phyloP scores from a whole-genome alignment of 176 grass and related monocot species.

The Aegilops umbellulata region DNA sequence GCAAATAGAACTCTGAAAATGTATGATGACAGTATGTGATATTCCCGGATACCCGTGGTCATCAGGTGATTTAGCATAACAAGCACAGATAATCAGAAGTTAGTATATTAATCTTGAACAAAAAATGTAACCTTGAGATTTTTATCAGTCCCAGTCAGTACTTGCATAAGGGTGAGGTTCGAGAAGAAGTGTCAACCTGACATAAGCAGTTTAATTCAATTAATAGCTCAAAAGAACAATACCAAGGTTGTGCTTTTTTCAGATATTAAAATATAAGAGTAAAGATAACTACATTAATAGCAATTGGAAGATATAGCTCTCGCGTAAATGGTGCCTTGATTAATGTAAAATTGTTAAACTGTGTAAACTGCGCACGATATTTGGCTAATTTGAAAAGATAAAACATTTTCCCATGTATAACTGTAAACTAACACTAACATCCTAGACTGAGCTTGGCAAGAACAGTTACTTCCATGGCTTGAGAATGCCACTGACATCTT shows the following conservation, averaged over 20 bases:
- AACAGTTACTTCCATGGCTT: slow-evolving; percentile 65
- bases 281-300: neutral
- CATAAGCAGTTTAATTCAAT: slow-evolving; percentile 15
- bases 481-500: slow-evolving; percentile 71
- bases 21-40: slow-evolving; percentile 62
- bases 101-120: neutral
- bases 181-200: slow-evolving; percentile 80
- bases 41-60: slow-evolving; percentile 40
- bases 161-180: slow-evolving; percentile 67
- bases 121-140: slow-evolving; percentile 46
- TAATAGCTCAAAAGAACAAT: neutral
- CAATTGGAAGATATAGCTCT: neutral
- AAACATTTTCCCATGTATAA: too few relatives aligned
- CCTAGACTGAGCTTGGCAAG: neutral
- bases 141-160: slow-evolving; percentile 57
- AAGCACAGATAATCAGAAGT: slow-evolving; percentile 1
- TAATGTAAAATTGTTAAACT: neutral
- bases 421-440: too few relatives aligned
- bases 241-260: neutral
- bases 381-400: too few relatives aligned
- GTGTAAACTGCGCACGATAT: too few relatives aligned
- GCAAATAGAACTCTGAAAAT: slow-evolving; percentile 41
- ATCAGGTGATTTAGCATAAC: neutral
- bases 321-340: neutral
- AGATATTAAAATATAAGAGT: neutral